Percentiles rank a stretch among this genome's conserved stretches.
phyloP scores from a whole-genome alignment of 441 rosid species.

The Erodium texanum region DNA sequence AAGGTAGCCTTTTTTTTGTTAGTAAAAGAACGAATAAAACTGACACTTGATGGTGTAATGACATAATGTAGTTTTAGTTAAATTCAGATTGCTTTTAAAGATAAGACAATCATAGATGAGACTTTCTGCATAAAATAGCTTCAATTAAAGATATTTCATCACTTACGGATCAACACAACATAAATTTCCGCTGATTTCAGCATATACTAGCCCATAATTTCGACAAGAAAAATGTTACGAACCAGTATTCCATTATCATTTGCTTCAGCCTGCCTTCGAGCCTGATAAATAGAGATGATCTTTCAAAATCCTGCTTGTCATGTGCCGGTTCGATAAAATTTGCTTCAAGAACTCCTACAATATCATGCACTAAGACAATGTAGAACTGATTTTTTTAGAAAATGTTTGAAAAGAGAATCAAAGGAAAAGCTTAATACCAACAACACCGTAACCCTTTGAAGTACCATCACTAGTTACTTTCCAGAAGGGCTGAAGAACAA shows the following conservation, averaged over 20 bases:
- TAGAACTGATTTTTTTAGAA: slow-evolving; percentile 13
- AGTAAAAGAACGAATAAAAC: neutral
- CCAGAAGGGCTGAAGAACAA: slow-evolving; percentile 76
- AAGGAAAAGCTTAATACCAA: slow-evolving; percentile 45
- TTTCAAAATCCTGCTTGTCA: slow-evolving; percentile 95
- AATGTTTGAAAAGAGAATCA: slow-evolving; percentile 11
- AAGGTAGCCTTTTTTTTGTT: neutral
- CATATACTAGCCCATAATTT: neutral
- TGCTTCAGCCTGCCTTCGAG: slow-evolving; percentile 67
- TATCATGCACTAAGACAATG: slow-evolving; percentile 14
- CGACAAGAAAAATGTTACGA: slow-evolving; percentile 19
- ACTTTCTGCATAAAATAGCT: neutral
- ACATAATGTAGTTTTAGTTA: neutral
- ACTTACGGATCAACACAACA: neutral
- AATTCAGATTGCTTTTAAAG: neutral
- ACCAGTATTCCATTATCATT: slow-evolving; percentile 65
- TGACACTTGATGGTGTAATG: neutral
- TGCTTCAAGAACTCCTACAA: slow-evolving; percentile 84
- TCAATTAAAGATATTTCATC: neutral
- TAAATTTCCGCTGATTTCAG: neutral
- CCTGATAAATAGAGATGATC: slow-evolving; percentile 66
- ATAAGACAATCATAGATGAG: neutral
- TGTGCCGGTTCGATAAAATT: slow-evolving; percentile 97
- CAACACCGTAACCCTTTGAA: slow-evolving; percentile 58
- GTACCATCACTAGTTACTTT: slow-evolving; percentile 50